Percentiles rank a stretch among this genome's conserved stretches.
These are phyloP conservation scores for Clitopilus hobsonii DNA, from an alignment of 768 basidiomycete genomes.

Conservation along the genomic window DNA sequence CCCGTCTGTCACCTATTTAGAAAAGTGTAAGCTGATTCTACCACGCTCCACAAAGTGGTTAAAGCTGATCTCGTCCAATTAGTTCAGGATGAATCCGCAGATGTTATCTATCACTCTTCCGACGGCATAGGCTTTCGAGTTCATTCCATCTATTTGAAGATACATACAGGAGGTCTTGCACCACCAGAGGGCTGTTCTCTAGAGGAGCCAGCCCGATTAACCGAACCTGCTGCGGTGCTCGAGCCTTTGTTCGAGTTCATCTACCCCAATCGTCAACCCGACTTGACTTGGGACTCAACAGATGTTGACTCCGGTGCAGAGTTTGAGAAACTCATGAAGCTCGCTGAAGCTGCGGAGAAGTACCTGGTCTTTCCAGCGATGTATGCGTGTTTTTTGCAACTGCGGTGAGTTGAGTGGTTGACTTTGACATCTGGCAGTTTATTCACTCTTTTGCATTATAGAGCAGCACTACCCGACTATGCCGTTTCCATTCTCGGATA, in stretches of 20 bases:
- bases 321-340: conserved; percentile 11
- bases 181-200: conserved; percentile 13
- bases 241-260: conserved; percentile 23
- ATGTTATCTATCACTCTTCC: conserved; percentile 17
- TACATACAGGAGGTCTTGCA: conserved; percentile 18
- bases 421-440: too few relatives aligned
- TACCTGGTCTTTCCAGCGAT: conserved; percentile 25
- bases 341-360: conserved; percentile 28
- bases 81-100: conserved; percentile 7
- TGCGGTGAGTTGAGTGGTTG: conserved; percentile 17
- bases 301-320: conserved; percentile 9
- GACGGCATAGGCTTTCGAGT: conserved; percentile 18
- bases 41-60: too few relatives aligned
- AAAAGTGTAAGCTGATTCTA: background rate
- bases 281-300: conserved; percentile 10
- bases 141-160: conserved; percentile 17
- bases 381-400: conserved; percentile 18
- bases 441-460: background rate
- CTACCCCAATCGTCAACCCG: conserved; percentile 20
- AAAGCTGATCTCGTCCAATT: too few relatives aligned
- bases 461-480: background rate
- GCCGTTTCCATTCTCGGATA: background rate
- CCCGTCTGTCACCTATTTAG: too few relatives aligned
- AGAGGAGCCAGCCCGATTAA: conserved; percentile 16
- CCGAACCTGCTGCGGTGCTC: conserved; percentile 17